phyloP scores from a whole-genome alignment of 1,139 yeast genomes.

The Debaryomycetaceae sp. region DNA sequence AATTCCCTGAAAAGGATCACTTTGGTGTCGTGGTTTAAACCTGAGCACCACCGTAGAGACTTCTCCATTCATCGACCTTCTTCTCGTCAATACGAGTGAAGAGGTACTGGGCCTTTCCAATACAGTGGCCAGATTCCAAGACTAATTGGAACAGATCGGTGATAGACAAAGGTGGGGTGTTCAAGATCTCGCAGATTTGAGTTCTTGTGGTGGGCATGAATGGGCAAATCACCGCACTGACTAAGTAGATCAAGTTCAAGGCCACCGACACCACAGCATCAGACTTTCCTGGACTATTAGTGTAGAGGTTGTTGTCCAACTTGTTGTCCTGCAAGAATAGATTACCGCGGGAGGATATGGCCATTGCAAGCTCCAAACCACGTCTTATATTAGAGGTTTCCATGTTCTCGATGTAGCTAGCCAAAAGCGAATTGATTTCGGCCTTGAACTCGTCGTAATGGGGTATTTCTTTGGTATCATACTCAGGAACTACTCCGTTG shows the following conservation, averaged over 20 bases:
- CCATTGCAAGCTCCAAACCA: constrained; percentile 90
- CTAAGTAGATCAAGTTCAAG: constrained; percentile 78
- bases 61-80: constrained; percentile 85
- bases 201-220: constrained; percentile 83
- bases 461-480: constrained; percentile 42
- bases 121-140: constrained; percentile 77
- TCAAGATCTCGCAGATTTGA: constrained; percentile 72
- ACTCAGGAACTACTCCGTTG: constrained; percentile 81
- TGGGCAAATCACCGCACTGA: constrained; percentile 78
- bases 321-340: constrained; percentile 93
- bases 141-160: constrained; percentile 72
- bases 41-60: constrained; percentile 65
- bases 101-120: constrained; percentile 87
- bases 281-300: constrained; percentile 71
- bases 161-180: constrained; percentile 75
- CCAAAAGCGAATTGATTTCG: constrained; percentile 63
- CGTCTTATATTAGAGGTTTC: constrained; percentile 79
- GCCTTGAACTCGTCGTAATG: constrained; percentile 47
- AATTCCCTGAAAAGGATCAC: no score
- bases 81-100: constrained; percentile 89
- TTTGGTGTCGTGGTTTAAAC: not conserved
- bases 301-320: constrained; percentile 81
- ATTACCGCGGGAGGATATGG: constrained; percentile 89
- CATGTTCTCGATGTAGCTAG: constrained; percentile 64
- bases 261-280: constrained; percentile 95